These are phyloP conservation scores for Aspergillus sp. DNA, from an alignment of 2,329 filamentous ascomycete genomes.

Conservation along the genomic window DNA sequence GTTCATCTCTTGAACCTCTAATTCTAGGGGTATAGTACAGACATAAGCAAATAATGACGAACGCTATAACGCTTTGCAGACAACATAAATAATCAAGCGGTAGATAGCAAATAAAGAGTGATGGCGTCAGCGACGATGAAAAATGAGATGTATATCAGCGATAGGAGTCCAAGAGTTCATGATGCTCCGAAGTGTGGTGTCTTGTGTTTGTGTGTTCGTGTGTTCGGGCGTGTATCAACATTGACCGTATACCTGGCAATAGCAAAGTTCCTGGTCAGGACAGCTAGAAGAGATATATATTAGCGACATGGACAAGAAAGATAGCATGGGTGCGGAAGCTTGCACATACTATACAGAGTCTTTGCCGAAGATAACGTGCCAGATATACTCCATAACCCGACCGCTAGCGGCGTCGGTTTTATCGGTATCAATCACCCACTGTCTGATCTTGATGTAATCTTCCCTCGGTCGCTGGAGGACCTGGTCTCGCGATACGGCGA, in stretches of 20 bases:
- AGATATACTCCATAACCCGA: slow-evolving; percentile 64
- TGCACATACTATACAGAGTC: slow-evolving; percentile 41
- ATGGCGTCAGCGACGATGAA: neutral
- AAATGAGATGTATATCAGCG: too few species aligned
- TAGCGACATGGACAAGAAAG: slow-evolving; percentile 7
- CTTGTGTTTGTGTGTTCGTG: too few species aligned
- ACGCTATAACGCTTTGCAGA: neutral
- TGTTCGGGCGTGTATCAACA: slow-evolving; percentile 21
- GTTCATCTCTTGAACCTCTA: too few species aligned
- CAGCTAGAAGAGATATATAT: slow-evolving; percentile 23
- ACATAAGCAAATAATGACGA: neutral
- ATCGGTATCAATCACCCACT: slow-evolving; percentile 61
- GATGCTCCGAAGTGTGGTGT: too few species aligned
- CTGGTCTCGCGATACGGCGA: slow-evolving; percentile 58
- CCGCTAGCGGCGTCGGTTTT: slow-evolving; percentile 58
- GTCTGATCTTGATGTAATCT: slow-evolving; percentile 58
- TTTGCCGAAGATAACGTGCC: slow-evolving; percentile 58
- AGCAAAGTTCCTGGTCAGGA: slow-evolving; percentile 35
- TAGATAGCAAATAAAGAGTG: neutral
- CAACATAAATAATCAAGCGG: neutral
- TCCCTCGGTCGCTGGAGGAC: slow-evolving; percentile 50
- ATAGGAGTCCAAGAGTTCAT: too few species aligned
- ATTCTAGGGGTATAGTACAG: too few species aligned
- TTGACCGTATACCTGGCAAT: slow-evolving; percentile 38
- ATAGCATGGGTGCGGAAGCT: neutral